Evolutionary conservation across 306 rosid genomes (phyloP).

Genomic region (Chamaecrista fasciculata): DNA sequence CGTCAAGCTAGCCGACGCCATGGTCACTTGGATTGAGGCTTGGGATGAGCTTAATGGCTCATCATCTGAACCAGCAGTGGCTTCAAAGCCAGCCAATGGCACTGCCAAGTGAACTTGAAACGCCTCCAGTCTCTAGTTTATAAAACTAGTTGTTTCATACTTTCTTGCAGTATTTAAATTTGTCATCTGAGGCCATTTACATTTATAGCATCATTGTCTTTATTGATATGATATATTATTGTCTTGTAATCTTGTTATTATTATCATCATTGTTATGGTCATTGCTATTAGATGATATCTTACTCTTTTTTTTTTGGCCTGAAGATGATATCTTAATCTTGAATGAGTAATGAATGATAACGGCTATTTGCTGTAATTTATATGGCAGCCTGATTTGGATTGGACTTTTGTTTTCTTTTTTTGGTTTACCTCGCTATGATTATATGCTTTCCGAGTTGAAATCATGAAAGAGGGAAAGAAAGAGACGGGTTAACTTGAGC

Average conservation of each 20-base stretch:
- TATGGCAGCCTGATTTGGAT: not conserved
- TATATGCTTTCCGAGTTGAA: no score
- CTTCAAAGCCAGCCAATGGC: not conserved
- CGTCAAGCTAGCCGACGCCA: conserved; percentile 15
- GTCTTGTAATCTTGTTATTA: no score
- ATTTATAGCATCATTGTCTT: not conserved
- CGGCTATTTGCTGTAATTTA: not conserved
- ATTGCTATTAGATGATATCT: no score
- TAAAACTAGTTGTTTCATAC: no score
- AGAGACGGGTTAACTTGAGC: no score
- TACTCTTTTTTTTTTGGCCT: no score
- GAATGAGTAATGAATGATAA: not conserved
- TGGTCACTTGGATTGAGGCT: conserved; percentile 19
- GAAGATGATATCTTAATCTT: not conserved
- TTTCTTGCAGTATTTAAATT: not conserved
- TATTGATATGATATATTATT: not conserved
- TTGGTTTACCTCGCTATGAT: no score
- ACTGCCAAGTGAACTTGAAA: not conserved
- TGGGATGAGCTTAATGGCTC: conserved; percentile 6
- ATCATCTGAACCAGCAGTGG: not conserved
- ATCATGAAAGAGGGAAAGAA: no score
- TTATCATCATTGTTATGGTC: no score
- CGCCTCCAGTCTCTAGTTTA: not conserved
- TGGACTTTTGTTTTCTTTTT: no score
- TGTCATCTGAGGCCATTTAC: not conserved